Conservation (phyloP, 2,329 filamentous ascomycete species). For the Akanthomyces muscarius region DNA sequence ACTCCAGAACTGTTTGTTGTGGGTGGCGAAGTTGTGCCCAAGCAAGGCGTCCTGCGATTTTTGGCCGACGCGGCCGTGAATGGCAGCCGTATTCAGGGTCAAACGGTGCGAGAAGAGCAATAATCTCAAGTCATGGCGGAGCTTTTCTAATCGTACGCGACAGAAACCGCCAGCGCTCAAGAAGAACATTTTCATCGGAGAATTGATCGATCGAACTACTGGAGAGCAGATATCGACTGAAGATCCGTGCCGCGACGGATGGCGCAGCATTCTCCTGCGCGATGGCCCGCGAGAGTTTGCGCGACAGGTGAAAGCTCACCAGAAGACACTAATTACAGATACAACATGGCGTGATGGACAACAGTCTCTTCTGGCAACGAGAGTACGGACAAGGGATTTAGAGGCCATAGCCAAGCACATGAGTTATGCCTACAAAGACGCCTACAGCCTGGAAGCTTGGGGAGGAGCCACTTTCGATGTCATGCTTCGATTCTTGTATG, state of each 20-base stretch:
- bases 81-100: background rate
- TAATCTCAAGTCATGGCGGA: background rate
- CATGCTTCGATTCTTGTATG: slow-evolving; percentile 89
- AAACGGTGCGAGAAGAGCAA: background rate
- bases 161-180: background rate
- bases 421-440: background rate
- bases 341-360: background rate
- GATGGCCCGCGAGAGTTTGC: background rate
- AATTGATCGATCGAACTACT: background rate
- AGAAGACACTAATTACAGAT: background rate
- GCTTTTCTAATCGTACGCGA: background rate
- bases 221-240: background rate
- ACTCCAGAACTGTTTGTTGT: background rate
- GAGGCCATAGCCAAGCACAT: background rate
- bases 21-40: background rate
- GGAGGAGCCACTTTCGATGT: slow-evolving; percentile 91
- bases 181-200: background rate
- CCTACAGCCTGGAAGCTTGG: slow-evolving; percentile 84
- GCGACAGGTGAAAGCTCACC: background rate
- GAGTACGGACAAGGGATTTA: background rate
- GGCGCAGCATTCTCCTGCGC: background rate
- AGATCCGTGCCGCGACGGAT: background rate
- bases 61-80: background rate
- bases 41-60: background rate
- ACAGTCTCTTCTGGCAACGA: background rate